Evolutionary conservation across 345 rosid genomes (phyloP).

Genomic region (Rubroshorea leprosula): DNA sequence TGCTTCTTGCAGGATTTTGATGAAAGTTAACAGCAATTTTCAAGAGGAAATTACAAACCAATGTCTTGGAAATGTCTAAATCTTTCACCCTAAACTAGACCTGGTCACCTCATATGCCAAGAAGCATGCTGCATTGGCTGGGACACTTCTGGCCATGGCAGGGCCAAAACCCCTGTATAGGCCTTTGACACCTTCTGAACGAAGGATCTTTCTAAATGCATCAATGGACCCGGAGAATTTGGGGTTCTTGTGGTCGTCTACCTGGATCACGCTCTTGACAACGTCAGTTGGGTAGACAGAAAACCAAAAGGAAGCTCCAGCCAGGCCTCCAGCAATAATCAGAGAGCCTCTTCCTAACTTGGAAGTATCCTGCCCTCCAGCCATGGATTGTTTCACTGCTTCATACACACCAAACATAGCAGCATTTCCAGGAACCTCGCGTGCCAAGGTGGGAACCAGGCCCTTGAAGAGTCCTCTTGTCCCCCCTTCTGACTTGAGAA

Average conservation of each 20-base stretch:
- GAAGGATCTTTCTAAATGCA: constrained; percentile 66
- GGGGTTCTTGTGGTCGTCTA: constrained; percentile 82
- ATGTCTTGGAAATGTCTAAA: too few relatives aligned
- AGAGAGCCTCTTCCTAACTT: constrained; percentile 77
- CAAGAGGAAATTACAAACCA: not conserved
- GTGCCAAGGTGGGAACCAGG: constrained; percentile 77
- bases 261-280: constrained; percentile 89
- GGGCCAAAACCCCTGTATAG: constrained; percentile 94
- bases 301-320: constrained; percentile 86
- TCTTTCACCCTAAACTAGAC: constrained; percentile 62
- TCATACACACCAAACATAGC: constrained; percentile 87
- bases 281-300: constrained; percentile 92
- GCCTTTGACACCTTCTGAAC: constrained; percentile 83
- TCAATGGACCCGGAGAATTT: constrained; percentile 69
- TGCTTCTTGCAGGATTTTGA: not conserved
- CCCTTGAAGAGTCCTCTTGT: constrained; percentile 88
- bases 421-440: constrained; percentile 96
- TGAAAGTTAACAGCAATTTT: not conserved
- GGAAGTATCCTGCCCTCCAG: constrained; percentile 89
- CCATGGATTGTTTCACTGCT: constrained; percentile 63
- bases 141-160: constrained; percentile 93
- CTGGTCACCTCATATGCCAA: constrained; percentile 87
- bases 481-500: constrained; percentile 85
- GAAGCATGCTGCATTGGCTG: constrained; percentile 99
- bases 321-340: constrained; percentile 81